Evolutionary conservation across 225 moss, liverwort and hornwort species (phyloP), one percentile per base, ranked within the genome.

Genomic region (Antitrichia curtipendula): DNA sequence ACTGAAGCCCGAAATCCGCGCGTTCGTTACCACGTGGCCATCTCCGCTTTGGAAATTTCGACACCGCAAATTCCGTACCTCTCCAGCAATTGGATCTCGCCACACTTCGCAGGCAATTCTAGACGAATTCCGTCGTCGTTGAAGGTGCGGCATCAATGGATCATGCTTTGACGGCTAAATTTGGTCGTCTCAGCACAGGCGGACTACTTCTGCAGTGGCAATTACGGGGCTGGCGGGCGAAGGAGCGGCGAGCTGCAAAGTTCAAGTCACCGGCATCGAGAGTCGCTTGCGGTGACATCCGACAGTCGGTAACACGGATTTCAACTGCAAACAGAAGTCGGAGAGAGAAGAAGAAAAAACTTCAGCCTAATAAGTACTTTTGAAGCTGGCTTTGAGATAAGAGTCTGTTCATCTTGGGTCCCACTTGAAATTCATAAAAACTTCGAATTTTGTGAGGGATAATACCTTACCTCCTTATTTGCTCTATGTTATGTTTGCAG

Each of bases 401-500:
- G 24, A 17, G 25, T 77, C 38, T n/a, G 24, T 36, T n/a, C 36
- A 16, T 77, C 16, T 36, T 54, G n/a, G 16, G 38, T 54, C n/a
- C n/a, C 25, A 56, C 10, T 56, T n/a, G 56, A 24, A 76, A 22
- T 52, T 73, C 19, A 19, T 31, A 49, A 16, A 29, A 10, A 47
- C 8, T 45, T 45, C 8, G 45, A 47, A 12, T 47, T 73, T 73
- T 73, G 45, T 17, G 45, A 72, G 13, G 40, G 25, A 40, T 43
- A 10, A 4, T 45, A 29, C 11, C 11, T 74, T 34, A 34, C 23
- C 56, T 56, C 25, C 38, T 3, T 25, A 16, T 27, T 38, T 56
- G 6, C 4, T 24, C 3, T 11, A 13, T 21, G 21, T 15, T 25
- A 0, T 24, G 0, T 16, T 54, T 14, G 6, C 2, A 16, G 0